phyloP scores from a whole-genome alignment of 768 basidiomycete genomes.

The Pisolithus microcarpus region DNA sequence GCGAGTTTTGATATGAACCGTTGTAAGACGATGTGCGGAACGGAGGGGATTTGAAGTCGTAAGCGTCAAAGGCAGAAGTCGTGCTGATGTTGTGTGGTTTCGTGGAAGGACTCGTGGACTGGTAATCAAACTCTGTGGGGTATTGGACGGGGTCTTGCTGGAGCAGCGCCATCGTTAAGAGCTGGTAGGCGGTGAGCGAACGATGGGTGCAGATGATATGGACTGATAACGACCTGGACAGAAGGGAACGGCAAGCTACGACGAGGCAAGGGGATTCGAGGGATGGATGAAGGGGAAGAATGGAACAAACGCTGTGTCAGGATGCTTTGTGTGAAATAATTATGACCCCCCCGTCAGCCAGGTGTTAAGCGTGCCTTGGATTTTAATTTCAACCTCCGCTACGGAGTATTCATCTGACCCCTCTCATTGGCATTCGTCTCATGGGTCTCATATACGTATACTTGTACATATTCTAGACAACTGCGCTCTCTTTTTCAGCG shows the following conservation, averaged over 20 bases:
- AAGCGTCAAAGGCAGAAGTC: constrained; percentile 32
- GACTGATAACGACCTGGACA: neutral
- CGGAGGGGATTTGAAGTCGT: constrained; percentile 36
- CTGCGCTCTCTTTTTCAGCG: neutral
- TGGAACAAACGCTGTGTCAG: constrained; percentile 16
- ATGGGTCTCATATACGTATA: neutral
- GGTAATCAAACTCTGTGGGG: constrained; percentile 20
- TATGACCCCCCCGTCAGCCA: neutral
- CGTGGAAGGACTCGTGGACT: constrained; percentile 19
- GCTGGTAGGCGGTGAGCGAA: neutral
- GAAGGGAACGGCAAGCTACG: neutral
- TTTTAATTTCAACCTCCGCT: constrained; percentile 26
- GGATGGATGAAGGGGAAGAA: constrained; percentile 4
- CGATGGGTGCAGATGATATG: neutral
- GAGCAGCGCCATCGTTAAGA: constrained; percentile 22
- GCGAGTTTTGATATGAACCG: constrained; percentile 64
- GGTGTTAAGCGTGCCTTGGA: constrained; percentile 14
- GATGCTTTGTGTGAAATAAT: constrained; percentile 24
- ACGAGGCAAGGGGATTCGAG: neutral
- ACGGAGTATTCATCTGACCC: neutral
- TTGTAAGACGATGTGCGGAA: constrained; percentile 52
- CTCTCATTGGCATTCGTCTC: neutral
- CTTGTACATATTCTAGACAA: neutral
- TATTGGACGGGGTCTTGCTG: constrained; percentile 17
- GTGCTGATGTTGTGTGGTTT: constrained; percentile 20